Evolutionary conservation across 1,284 basidiomycete species (phyloP), one percentile per base, ranked within the genome.

Genomic region (Trametes hirsuta): DNA sequence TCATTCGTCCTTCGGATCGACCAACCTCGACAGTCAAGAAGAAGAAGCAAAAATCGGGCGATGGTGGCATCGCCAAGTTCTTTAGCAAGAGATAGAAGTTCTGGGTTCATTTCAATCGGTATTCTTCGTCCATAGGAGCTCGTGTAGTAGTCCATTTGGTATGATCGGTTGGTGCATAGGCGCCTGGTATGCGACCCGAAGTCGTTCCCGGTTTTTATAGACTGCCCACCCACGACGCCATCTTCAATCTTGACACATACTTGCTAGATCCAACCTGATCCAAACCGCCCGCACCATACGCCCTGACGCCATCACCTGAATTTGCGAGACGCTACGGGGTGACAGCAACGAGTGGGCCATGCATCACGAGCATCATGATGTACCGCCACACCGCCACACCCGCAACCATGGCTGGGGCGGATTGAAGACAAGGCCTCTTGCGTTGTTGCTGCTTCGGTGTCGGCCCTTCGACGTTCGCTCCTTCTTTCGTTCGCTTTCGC

Each of bases 61-160:
- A 55, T 15, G 68, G 81, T 64, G 91, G 91, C 12, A 94, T 95
- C 66, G 90, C 91, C 64, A 87, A 84, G 66, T 95, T 92, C 75
- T 92, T 95, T 70, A 73, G 72, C 49, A 79, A 77, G 49, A 74
- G 72, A 59, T 71, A 46, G 71, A 66, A 18, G 56, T 41, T 51
- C 47, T 18, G 34, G 11, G 22, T 34, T 50, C 25, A 35, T 18
- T 46, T 24, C 44, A 46, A 46, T 50, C 59, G 51, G 54, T 40
- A 41, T 41, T 52, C 58, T 22, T 50, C 18, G 45, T 52, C 25
- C n/a, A n/a, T 37, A 41, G 39, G 50, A 45, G 35, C 41, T 50
- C 39, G 34, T 35, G 39, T 63, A 53, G 57, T 37, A 21, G 41
- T 36, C 37, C 22, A 42, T 60, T 53, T 55, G 53, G 45, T 55